Base-by-base conservation (phyloP, 1,284 basidiomycete species). In the Tilletiopsis washingtonensis region DNA sequence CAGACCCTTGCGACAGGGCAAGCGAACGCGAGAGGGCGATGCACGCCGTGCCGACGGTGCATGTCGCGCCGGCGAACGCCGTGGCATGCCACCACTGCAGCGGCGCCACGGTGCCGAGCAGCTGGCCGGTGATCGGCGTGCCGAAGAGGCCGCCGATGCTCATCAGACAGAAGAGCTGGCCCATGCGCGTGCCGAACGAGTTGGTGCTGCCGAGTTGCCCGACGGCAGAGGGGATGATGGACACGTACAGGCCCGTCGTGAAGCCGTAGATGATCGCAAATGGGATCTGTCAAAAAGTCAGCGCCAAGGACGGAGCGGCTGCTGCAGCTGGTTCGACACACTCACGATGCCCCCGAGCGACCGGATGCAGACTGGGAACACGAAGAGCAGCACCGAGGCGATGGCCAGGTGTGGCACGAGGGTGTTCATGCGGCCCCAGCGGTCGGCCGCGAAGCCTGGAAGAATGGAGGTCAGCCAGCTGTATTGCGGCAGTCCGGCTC, bases 161-260 rank as follows among this genome's bases (percentile, higher is more conserved):
- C 32, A 64, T 48, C 0, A 54, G 57, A 51, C 58, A 57, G 58
- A 69, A 73, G 4, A 67, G 39, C 12, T 61, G 34, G 19, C 70
- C 70, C 39, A 70, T 63, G 34, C 69, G 52, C 0, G 59, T 58
- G 3, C 68, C 67, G 49, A 67, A 66, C 44, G 68, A 48, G 15
- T 56, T 53, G 2, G 61, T 65, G n/a, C 68, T 60, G 37, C 69
- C 68, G 11, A 71, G 45, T 54, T 71, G 68, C 21, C 63, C 61
- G 4, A 69, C 49, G 17, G 56, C 49, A 1, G 69, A 43, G 1
- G 70, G 63, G 52, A 73, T 69, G 25, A 73, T 54, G 3, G 62
- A 61, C 15, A 70, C 66, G 51, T 63, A 71, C 1, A 61, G 41
- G 14, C 69, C 69, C 39, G 67, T 66, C 20, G 49, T 38, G 17